Percentiles rank a stretch among this genome's conserved stretches.
phyloP scores from a whole-genome alignment of 129 eudicot species.

The Chrysanthemum lavandulifolium region DNA sequence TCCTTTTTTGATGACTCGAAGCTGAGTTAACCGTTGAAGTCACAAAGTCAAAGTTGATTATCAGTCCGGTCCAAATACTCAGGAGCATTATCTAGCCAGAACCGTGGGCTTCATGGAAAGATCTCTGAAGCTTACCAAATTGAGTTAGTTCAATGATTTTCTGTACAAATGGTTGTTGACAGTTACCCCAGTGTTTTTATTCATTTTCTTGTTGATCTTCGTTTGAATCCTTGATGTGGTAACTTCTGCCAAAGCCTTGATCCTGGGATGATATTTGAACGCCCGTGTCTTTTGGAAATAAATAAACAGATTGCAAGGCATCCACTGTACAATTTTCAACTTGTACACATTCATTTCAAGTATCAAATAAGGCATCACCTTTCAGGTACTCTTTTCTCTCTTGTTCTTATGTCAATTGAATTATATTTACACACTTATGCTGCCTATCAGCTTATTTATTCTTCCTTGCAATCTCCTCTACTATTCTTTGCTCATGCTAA shows the following conservation, averaged over 20 bases:
- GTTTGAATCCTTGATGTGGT: not conserved
- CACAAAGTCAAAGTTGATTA: constrained; percentile 26
- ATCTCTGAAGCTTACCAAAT: not conserved
- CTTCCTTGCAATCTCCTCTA: too few species aligned
- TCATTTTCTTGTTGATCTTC: constrained; percentile 23
- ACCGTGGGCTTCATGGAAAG: not conserved
- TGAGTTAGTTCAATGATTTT: constrained; percentile 7
- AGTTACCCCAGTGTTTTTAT: not conserved
- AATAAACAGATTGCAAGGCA: constrained; percentile 24
- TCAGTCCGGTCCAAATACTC: constrained; percentile 13
- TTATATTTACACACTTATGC: not conserved
- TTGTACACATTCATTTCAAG: constrained; percentile 29
- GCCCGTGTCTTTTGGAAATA: constrained; percentile 23
- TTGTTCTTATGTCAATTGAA: not conserved
- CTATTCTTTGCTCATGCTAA: too few species aligned
- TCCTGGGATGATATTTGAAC: constrained; percentile 23
- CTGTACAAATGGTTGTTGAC: constrained; percentile 13
- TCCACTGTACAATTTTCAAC: constrained; percentile 25
- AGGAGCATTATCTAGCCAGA: constrained; percentile 19
- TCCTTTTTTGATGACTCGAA: constrained; percentile 16
- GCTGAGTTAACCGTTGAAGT: constrained; percentile 17
- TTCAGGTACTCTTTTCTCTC: constrained; percentile 36
- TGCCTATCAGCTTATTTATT: not conserved
- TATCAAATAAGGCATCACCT: constrained; percentile 17
- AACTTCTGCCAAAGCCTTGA: not conserved